Conservation (phyloP, 2,329 filamentous ascomycete species). For the Cladosporium austrohemisphaericum region DNA sequence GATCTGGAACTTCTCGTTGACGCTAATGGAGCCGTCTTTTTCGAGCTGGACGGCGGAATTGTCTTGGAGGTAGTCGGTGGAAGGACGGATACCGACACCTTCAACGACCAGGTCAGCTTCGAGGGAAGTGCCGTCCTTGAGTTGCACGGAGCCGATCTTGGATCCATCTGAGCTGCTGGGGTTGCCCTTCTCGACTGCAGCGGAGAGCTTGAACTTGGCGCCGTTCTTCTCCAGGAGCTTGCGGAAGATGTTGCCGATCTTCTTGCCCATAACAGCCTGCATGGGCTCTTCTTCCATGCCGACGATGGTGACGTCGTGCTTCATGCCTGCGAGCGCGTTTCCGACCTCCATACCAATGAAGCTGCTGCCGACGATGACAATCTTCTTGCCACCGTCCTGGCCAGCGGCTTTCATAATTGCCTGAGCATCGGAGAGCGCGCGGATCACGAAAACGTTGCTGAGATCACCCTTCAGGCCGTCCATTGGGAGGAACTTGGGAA, state of each 20-base stretch:
- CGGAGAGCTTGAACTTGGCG: slow-evolving; percentile 80
- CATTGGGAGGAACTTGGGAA: slow-evolving; percentile 69
- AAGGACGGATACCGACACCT: slow-evolving; percentile 82
- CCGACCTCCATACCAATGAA: slow-evolving; percentile 99
- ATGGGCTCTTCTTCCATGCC: slow-evolving; percentile 85
- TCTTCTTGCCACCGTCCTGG: slow-evolving; percentile 76
- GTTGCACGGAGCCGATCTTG: slow-evolving; percentile 72
- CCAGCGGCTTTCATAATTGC: slow-evolving; percentile 76
- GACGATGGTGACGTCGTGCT: slow-evolving; percentile 79
- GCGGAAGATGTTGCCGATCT: slow-evolving; percentile 78
- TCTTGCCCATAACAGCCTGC: slow-evolving; percentile 76
- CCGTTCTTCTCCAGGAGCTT: slow-evolving; percentile 77
- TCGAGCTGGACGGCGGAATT: slow-evolving; percentile 73
- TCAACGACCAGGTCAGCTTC: slow-evolving; percentile 87
- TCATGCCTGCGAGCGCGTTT: slow-evolving; percentile 68
- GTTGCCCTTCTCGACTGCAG: slow-evolving; percentile 77
- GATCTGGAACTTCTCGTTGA: slow-evolving; percentile 76
- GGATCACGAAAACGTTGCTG: slow-evolving; percentile 80
- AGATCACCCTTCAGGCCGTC: slow-evolving; percentile 78
- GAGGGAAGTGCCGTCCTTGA: slow-evolving; percentile 82
- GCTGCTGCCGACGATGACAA: slow-evolving; percentile 85
- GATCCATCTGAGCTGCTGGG: slow-evolving; percentile 63
- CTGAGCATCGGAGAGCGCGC: slow-evolving; percentile 72
- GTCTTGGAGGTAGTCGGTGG: slow-evolving; percentile 74
- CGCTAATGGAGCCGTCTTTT: slow-evolving; percentile 78